These are phyloP conservation scores for Aspergillus heteromorphus DNA, from an alignment of 495 filamentous ascomycete species.

Conservation along the genomic window DNA sequence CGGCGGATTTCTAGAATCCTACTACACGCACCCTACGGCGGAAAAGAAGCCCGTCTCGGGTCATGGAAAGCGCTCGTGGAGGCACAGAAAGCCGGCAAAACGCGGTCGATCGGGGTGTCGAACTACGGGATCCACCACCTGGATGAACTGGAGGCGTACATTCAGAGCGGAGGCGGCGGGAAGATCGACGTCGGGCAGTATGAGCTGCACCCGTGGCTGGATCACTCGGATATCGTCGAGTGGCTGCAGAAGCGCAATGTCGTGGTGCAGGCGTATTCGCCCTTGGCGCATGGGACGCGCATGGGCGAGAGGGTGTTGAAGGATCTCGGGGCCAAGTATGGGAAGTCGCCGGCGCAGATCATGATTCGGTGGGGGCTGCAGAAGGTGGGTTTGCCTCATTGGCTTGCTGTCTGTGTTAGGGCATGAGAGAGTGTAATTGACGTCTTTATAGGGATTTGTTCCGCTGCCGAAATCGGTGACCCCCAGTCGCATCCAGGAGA, in stretches of 20 bases:
- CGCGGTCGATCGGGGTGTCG: slow-evolving; percentile 47
- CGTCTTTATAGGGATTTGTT: slow-evolving; percentile 44
- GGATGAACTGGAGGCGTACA: slow-evolving; percentile 63
- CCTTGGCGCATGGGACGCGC: slow-evolving; percentile 62
- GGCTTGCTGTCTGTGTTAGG: neutral
- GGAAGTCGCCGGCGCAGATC: slow-evolving; percentile 71
- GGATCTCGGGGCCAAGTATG: slow-evolving; percentile 60
- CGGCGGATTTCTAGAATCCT: slow-evolving; percentile 42
- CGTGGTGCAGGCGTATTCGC: slow-evolving; percentile 73
- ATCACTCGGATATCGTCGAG: slow-evolving; percentile 65
- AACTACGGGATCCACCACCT: slow-evolving; percentile 55
- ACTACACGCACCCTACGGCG: slow-evolving; percentile 52
- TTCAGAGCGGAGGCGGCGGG: slow-evolving; percentile 65
- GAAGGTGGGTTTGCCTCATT: slow-evolving; percentile 38
- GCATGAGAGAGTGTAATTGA: neutral
- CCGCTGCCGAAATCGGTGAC: slow-evolving; percentile 61
- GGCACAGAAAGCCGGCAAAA: slow-evolving; percentile 45
- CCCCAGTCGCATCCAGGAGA: slow-evolving; percentile 57
- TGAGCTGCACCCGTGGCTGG: slow-evolving; percentile 83
- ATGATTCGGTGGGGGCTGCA: slow-evolving; percentile 82
- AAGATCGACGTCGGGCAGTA: slow-evolving; percentile 79
- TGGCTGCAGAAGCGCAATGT: slow-evolving; percentile 68
- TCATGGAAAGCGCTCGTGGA: slow-evolving; percentile 50
- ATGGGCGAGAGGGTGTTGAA: slow-evolving; percentile 56
- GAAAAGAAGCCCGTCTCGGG: slow-evolving; percentile 39